phyloP scores from a whole-genome alignment of 2,329 filamentous ascomycete genomes.

The Colletotrichum abscissum region DNA sequence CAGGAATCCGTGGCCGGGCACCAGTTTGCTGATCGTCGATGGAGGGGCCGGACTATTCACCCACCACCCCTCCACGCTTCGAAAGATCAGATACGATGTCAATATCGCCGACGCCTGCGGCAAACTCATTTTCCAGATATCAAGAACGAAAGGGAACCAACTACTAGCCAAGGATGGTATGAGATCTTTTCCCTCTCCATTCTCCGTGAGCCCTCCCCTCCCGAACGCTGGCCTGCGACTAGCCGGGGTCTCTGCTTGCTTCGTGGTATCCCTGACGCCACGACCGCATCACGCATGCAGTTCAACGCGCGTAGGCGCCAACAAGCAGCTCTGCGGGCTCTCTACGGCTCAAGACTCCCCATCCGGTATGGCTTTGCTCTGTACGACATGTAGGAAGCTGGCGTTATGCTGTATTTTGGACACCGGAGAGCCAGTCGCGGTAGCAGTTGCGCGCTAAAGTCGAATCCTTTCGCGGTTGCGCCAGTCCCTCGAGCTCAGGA shows the following conservation, averaged over 20 bases:
- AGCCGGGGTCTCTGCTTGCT: conserved; percentile 4
- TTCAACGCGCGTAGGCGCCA: conserved; percentile 36
- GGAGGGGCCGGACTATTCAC: not conserved
- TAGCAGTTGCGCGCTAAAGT: conserved; percentile 17
- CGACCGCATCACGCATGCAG: conserved; percentile 33
- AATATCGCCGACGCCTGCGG: conserved; percentile 1
- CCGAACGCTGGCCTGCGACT: not conserved
- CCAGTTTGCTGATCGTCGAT: conserved; percentile 25
- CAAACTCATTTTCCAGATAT: not conserved
- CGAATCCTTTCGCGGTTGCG: conserved; percentile 13
- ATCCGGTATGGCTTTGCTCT: not conserved
- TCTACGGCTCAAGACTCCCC: not conserved
- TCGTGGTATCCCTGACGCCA: conserved; percentile 28
- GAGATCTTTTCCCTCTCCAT: not conserved
- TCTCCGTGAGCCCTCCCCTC: not conserved
- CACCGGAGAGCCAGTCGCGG: not conserved
- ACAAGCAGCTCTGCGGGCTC: conserved; percentile 6
- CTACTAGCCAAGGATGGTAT: not conserved
- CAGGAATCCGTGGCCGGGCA: conserved; percentile 19
- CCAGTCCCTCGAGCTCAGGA: not conserved
- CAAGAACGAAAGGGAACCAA: not conserved
- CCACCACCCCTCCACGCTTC: not conserved
- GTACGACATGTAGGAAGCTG: conserved; percentile 3
- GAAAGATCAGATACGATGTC: conserved; percentile 21
- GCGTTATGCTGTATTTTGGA: not conserved